Base-by-base conservation (phyloP, 208 protist genomes). In the Endotrypanum monterogeii region DNA sequence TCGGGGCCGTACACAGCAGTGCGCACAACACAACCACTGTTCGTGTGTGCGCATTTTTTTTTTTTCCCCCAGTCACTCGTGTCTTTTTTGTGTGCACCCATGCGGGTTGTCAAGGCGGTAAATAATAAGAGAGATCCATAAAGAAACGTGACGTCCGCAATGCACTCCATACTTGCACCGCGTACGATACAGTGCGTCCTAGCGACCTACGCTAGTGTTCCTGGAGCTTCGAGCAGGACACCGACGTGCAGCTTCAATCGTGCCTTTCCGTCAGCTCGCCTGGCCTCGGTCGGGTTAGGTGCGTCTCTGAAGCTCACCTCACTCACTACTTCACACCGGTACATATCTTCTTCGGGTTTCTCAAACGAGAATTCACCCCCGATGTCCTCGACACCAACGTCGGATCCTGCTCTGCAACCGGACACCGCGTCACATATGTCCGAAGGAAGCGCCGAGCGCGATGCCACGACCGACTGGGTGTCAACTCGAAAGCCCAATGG, bases 401-500 rank as follows among this genome's bases (percentile, higher is more conserved):
- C 55, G n/a, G n/a, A n/a, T 39, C 44, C 65, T 25, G 41, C 73
- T 20, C 46, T 25, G 39, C 39, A 16, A 28, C 44, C 9, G 57
- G 37, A 48, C 6, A 48, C 46, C n/a, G 23, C 55, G 48, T 23
- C 52, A 39, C 28, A 32, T 32, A 9, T 70, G 44, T 16, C 25
- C n/a, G 30, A 70, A 28, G 39, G 20, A 23, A 5, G 48, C 20
- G 16, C 23, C n/a, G 39, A 32, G 46, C 23, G 14, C 8, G 28
- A 58, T 20, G 46, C 16, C 9, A 37, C 67, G 23, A 52, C 66
- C 39, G 44, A 28, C 56, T 78, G 78, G 78, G 71, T 82, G 30
- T 70, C 71, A 16, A 39, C 41, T 44, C 71, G 52, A 7, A 81
- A 81, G 70, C 51, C 67, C 46, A 81, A 73, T 44, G 73, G 71